Conservation (phyloP, 2,329 filamentous ascomycete species). For the Dothideomycetidae sp. region DNA sequence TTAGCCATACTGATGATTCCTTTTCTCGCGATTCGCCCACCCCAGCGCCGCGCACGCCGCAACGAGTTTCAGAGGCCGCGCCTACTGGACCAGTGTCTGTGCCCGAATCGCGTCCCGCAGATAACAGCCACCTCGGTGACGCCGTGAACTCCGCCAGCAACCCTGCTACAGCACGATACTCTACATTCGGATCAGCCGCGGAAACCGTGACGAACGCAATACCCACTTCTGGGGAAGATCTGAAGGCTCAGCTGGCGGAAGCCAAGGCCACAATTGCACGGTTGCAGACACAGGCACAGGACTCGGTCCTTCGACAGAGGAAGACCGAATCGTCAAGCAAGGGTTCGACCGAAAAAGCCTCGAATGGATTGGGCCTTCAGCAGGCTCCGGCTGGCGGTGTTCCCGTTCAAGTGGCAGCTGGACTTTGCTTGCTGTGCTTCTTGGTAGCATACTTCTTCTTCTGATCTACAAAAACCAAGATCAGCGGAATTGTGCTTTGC, state of each 20-base stretch:
- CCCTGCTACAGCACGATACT: conserved; percentile 25
- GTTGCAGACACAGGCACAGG: conserved; percentile 48
- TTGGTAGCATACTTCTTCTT: conserved; percentile 94
- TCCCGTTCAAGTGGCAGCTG: conserved; percentile 69
- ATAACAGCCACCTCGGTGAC: conserved; percentile 28
- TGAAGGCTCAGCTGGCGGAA: conserved; percentile 59
- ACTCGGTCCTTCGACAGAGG: conserved; percentile 63
- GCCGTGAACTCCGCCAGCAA: conserved; percentile 27
- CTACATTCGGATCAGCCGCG: conserved; percentile 30
- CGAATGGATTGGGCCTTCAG: conserved; percentile 37
- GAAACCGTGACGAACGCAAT: conserved; percentile 35
- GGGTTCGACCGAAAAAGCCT: conserved; percentile 36
- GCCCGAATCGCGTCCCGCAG: conserved; percentile 25
- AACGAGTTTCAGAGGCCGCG: conserved; percentile 22
- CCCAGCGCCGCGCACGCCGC: conserved; percentile 35
- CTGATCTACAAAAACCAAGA: too few relatives aligned
- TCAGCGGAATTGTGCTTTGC: too few relatives aligned
- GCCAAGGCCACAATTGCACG: conserved; percentile 59
- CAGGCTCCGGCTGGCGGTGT: conserved; percentile 57
- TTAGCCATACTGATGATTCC: conserved; percentile 24
- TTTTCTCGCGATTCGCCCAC: conserved; percentile 40
- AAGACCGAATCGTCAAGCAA: conserved; percentile 44
- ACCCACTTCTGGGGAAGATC: conserved; percentile 42
- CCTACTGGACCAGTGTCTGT: conserved; percentile 23
- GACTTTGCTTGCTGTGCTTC: conserved; percentile 79